These are phyloP conservation scores for Aspergillus taichungensis DNA, from an alignment of 495 filamentous ascomycete genomes.

Conservation along the genomic window DNA sequence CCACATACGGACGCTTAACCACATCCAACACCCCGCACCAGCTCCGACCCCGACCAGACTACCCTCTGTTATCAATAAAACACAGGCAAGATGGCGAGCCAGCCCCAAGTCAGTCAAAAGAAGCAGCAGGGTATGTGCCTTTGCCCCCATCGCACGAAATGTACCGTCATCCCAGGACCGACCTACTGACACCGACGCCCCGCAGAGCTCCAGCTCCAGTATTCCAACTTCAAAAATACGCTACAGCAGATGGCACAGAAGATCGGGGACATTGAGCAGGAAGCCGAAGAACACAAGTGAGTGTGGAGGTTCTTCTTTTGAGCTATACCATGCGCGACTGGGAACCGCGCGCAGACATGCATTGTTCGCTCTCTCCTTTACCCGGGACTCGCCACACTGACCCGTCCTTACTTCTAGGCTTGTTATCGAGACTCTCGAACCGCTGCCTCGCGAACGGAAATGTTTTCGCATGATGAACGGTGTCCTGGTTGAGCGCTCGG, in stretches of 20 bases:
- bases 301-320: constrained; percentile 15
- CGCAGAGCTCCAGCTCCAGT: constrained; percentile 85
- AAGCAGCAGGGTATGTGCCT: constrained; percentile 71
- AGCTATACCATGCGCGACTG: not conserved
- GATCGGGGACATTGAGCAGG: constrained; percentile 94
- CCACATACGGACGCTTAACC: not conserved
- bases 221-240: constrained; percentile 90
- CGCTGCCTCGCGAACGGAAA: constrained; percentile 77
- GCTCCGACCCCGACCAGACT: constrained; percentile 20
- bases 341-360: not conserved
- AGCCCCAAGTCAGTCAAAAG: constrained; percentile 46
- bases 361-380: not conserved
- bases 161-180: constrained; percentile 4
- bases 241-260: constrained; percentile 91
- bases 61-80: constrained; percentile 4
- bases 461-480: constrained; percentile 99
- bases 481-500: constrained; percentile 86
- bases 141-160: constrained; percentile 3
- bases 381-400: constrained; percentile 9
- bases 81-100: constrained; percentile 29
- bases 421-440: constrained; percentile 86
- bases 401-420: constrained; percentile 47
- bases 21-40: constrained; percentile 27
- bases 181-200: constrained; percentile 6
- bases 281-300: constrained; percentile 96